These are phyloP conservation scores for Thecaphora frezii DNA, from an alignment of 1,284 basidiomycete species.

Conservation along the genomic window DNA sequence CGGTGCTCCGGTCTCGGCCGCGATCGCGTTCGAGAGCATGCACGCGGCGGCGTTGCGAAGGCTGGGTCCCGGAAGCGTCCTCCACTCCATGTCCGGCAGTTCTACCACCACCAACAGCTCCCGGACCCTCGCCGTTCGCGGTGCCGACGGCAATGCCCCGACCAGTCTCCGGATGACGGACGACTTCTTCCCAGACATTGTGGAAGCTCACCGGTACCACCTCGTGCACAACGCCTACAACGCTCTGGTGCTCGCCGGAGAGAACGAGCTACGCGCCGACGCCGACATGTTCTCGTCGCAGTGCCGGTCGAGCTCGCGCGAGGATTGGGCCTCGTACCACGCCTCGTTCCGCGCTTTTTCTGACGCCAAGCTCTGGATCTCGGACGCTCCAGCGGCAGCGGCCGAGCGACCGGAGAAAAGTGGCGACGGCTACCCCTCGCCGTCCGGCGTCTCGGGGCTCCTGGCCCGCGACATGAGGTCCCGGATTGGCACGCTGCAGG, in stretches of 20 bases:
- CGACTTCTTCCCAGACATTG: constrained; percentile 51
- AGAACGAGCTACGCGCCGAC: constrained; percentile 29
- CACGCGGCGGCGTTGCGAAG: constrained; percentile 26
- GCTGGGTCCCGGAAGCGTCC: constrained; percentile 41
- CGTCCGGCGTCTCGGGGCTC: constrained; percentile 7
- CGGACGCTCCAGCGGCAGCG: constrained; percentile 5
- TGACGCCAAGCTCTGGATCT: constrained; percentile 21
- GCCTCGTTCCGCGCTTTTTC: constrained; percentile 49
- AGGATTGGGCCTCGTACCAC: constrained; percentile 34
- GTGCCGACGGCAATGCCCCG: neutral
- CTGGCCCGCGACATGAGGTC: constrained; percentile 2
- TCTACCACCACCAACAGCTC: constrained; percentile 21
- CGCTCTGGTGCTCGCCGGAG: constrained; percentile 27
- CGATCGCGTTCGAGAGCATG: constrained; percentile 22
- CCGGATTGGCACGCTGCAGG: constrained; percentile 4
- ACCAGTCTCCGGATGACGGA: constrained; percentile 19
- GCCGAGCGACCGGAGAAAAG: too few species aligned
- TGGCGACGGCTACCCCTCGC: too few species aligned
- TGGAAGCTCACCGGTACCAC: constrained; percentile 52
- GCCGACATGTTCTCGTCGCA: constrained; percentile 52
- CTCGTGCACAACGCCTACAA: constrained; percentile 41
- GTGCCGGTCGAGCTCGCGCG: constrained; percentile 10
- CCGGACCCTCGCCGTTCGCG: constrained; percentile 11
- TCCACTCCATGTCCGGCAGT: constrained; percentile 50
- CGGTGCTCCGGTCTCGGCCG: neutral